Percentiles rank a stretch among this genome's conserved stretches.
Conservation (phyloP, 805 yeast species). For the Lipomyces orientalis region DNA sequence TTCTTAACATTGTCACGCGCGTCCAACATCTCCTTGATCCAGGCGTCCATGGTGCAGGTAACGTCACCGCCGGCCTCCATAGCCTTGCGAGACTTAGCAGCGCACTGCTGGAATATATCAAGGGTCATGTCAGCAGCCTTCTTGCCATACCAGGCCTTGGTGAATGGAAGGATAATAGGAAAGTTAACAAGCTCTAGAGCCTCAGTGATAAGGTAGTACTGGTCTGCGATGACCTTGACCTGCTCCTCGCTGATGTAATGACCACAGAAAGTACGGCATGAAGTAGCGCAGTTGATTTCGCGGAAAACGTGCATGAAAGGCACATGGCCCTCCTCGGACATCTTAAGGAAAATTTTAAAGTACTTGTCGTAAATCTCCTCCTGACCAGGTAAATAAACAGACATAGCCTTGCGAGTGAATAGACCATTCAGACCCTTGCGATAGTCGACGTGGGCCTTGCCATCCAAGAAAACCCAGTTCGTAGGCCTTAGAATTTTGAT, state of each 20-base stretch:
- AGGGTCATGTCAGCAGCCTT: slow-evolving; percentile 91
- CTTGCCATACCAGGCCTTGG: slow-evolving; percentile 98
- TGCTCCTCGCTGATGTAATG: slow-evolving; percentile 91
- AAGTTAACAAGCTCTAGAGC: slow-evolving; percentile 97
- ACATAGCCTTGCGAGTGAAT: slow-evolving; percentile 82
- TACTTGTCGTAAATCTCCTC: slow-evolving; percentile 86
- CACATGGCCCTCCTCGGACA: slow-evolving; percentile 63
- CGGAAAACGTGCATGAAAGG: slow-evolving; percentile 92
- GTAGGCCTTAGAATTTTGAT: slow-evolving; percentile 90
- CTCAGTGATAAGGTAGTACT: slow-evolving; percentile 89
- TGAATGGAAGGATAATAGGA: slow-evolving; percentile 94
- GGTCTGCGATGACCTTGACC: slow-evolving; percentile 85
- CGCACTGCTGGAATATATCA: slow-evolving; percentile 88
- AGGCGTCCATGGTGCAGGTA: slow-evolving; percentile 91
- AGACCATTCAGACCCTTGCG: slow-evolving; percentile 88
- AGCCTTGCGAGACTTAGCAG: slow-evolving; percentile 81
- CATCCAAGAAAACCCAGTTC: slow-evolving; percentile 98
- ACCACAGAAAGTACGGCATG: slow-evolving; percentile 94
- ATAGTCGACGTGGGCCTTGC: slow-evolving; percentile 93
- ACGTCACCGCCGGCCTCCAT: slow-evolving; percentile 79
- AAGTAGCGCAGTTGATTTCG: slow-evolving; percentile 93
- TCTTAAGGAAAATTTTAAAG: slow-evolving; percentile 65
- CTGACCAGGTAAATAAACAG: slow-evolving; percentile 80
- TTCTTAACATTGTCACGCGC: slow-evolving; percentile 56
- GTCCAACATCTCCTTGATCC: slow-evolving; percentile 86